A percentile compares a stretch with the other conserved stretches of the same genome.
Conservation (phyloP, 768 basidiomycete genomes). For the Pleurotus giganteus region DNA sequence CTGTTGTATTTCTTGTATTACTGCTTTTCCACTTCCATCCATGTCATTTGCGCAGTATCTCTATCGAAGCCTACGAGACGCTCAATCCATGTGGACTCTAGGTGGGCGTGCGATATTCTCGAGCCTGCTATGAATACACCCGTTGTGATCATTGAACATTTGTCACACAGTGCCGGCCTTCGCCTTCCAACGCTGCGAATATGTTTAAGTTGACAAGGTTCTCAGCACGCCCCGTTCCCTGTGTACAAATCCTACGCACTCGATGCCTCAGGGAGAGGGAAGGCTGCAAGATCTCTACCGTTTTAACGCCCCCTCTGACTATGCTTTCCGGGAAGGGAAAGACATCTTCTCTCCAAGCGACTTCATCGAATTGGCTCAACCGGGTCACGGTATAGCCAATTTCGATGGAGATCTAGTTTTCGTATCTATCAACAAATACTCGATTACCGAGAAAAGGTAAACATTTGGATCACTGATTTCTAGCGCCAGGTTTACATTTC, state of each 20-base stretch:
- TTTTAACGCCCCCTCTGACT: conserved; percentile 29
- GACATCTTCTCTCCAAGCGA: conserved; percentile 70
- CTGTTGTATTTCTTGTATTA: no score
- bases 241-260: background rate
- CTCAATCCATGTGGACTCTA: no score
- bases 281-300: background rate
- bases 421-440: conserved; percentile 64
- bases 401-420: conserved; percentile 65
- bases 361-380: conserved; percentile 66
- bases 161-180: no score
- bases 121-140: no score
- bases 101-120: no score
- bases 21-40: no score
- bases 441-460: conserved; percentile 72
- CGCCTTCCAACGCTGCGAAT: no score
- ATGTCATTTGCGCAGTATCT: no score
- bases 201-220: no score
- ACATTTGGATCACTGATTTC: conserved; percentile 21
- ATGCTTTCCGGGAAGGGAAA: conserved; percentile 55
- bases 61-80: no score
- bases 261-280: background rate
- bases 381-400: conserved; percentile 69
- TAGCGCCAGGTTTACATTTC: background rate
- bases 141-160: no score
- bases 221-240: no score